Conservation (phyloP, 1,139 yeast species). For the Candida labiduridarum region DNA sequence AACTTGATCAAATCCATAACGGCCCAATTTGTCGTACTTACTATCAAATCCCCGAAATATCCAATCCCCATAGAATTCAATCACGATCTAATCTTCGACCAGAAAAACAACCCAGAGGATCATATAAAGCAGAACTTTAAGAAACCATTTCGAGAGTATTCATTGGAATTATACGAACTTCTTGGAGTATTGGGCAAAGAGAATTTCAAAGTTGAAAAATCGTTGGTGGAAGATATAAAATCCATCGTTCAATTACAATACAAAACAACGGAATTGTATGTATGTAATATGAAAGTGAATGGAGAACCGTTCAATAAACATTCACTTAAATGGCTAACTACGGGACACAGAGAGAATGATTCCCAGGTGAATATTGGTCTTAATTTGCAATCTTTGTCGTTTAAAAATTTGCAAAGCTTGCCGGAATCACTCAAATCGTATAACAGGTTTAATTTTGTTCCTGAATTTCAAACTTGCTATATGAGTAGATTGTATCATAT, state of each 20-base stretch:
- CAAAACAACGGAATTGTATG: constrained; percentile 28
- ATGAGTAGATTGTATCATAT: constrained; percentile 40
- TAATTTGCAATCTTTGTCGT: constrained; percentile 12
- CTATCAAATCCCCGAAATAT: constrained; percentile 33
- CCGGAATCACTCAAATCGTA: constrained; percentile 11
- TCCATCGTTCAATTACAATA: constrained; percentile 30
- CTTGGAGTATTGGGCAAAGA: constrained; percentile 25
- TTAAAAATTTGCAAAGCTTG: constrained; percentile 11
- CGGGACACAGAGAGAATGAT: neutral
- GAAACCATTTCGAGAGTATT: constrained; percentile 24
- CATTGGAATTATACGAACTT: constrained; percentile 23
- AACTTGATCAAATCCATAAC: constrained; percentile 28
- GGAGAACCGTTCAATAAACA: constrained; percentile 8
- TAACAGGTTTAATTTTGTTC: constrained; percentile 32
- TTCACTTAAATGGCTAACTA: neutral
- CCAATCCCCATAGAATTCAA: constrained; percentile 45
- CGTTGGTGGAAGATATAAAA: constrained; percentile 33
- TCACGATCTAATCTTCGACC: constrained; percentile 38
- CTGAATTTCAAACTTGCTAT: constrained; percentile 43
- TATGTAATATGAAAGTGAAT: constrained; percentile 19
- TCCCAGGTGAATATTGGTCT: constrained; percentile 12
- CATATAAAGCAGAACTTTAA: constrained; percentile 26
- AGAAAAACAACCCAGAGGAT: constrained; percentile 24
- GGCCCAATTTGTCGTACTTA: constrained; percentile 36
- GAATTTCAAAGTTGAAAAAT: constrained; percentile 31